Conservation (phyloP, 345 rosid species). For the Sapria himalayana region DNA sequence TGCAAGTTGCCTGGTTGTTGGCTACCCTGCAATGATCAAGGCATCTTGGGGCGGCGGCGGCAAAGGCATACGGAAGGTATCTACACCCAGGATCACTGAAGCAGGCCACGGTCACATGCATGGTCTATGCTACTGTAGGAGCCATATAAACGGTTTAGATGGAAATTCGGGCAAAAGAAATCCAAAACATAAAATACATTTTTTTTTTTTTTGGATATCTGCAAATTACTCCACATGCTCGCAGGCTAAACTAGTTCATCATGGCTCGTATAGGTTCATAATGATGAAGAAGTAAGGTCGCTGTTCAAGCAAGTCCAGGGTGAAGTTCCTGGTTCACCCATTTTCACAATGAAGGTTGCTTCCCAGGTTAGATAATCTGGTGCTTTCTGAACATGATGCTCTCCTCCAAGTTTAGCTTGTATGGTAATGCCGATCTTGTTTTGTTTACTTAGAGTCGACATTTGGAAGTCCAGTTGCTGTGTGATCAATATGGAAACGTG, state of each 20-base stretch:
- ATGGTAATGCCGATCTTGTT: not conserved
- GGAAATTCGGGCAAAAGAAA: too few relatives aligned
- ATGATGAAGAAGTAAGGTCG: constrained; percentile 91
- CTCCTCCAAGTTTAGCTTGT: constrained; percentile 5
- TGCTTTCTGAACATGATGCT: constrained; percentile 9
- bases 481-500: constrained; percentile 89
- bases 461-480: constrained; percentile 95
- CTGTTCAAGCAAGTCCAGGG: constrained; percentile 99
- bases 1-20: constrained; percentile 92
- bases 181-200: too few relatives aligned
- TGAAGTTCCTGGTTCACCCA: constrained; percentile 99
- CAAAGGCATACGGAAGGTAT: constrained; percentile 98
- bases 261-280: constrained; percentile 92
- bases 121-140: too few relatives aligned
- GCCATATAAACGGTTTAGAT: too few relatives aligned
- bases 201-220: too few relatives aligned
- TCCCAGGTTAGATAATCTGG: constrained; percentile 53
- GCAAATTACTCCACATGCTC: too few relatives aligned
- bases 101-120: too few relatives aligned
- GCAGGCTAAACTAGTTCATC: too few relatives aligned
- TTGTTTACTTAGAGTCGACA: constrained; percentile 62
- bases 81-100: too few relatives aligned
- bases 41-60: constrained; percentile 99
- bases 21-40: constrained; percentile 99
- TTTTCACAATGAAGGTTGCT: constrained; percentile 99